Base-by-base conservation (phyloP, 352 stramenopile genomes). In the Halophytophthora polymorphica region DNA sequence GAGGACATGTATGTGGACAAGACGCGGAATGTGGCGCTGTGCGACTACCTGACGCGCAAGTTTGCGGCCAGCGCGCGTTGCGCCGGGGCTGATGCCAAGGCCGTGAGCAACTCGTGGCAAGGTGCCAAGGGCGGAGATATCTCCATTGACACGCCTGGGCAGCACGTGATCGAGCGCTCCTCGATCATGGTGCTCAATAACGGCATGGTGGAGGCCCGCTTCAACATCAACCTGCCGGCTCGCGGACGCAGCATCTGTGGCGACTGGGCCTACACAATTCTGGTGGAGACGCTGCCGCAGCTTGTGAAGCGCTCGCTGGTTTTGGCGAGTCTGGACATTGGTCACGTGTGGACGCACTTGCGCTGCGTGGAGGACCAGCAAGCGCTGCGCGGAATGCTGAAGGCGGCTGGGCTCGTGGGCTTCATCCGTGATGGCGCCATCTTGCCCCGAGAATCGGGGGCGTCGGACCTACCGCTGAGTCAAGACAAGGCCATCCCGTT, bases 151-250 rank as follows among this genome's bases (percentile, higher is more conserved):
- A 64, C 76, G 14, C 94, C 94, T 0, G 87, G 78, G 7, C 95
- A 99, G 70, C 85, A 98, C 53, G 89, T 98, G 19, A 83, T 98
- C 25, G 89, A 98, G 64, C 90, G 96, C 36, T 96, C 87, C 34
- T 94, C 87, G 19, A 74, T 98, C 17, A 79, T 83, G 39, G 69
- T 98, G 19, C 51, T 76, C 18, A 61, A 77, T 10, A 72, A 73
- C 39, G 95, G 94, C 31, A 73, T 83, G 38, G 65, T 99, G 4
- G 85, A 97, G 56, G 90, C 81, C 14, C 84, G 97, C 43, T 97
- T 99, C 63, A 98, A 93, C 23, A 90, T 98, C 53, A 98, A 96
- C 46, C 80, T 99, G 29, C 96, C 95, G 5, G 96, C 96, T 14
- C 74, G 88, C 21, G 95, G 96, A 2, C 81, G 96, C 40, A 94